Conservation (phyloP, 257 asterid genomes). For the Euphrasia confusa region DNA sequence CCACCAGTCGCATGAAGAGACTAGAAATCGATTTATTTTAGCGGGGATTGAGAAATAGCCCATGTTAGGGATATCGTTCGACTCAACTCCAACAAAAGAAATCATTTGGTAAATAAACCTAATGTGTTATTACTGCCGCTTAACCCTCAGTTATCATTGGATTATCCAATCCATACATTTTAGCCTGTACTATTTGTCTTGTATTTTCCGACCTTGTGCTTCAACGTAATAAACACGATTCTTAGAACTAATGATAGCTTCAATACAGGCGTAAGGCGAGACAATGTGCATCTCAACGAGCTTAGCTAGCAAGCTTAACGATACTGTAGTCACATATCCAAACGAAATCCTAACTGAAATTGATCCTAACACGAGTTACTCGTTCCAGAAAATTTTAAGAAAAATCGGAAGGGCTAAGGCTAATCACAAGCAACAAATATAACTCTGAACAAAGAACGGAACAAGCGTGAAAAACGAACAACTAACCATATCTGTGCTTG, state of each 20-base stretch:
- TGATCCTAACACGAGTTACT: background rate
- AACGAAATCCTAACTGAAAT: conserved; percentile 3
- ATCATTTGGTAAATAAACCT: no score
- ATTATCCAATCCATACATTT: no score
- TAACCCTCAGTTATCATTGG: no score
- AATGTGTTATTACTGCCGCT: no score
- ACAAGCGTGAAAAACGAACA: background rate
- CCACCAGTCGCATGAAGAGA: background rate
- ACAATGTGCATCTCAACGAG: background rate
- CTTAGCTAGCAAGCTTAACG: background rate
- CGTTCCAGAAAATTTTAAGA: background rate
- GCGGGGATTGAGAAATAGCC: background rate
- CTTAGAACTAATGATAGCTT: background rate
- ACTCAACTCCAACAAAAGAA: no score
- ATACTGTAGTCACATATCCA: background rate
- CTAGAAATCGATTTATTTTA: background rate
- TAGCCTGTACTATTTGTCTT: no score
- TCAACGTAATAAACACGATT: background rate
- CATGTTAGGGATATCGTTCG: no score
- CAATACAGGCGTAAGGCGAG: background rate
- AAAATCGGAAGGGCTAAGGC: background rate
- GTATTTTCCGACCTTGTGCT: background rate
- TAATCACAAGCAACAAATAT: background rate
- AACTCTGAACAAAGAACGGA: background rate
- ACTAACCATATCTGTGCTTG: conserved; percentile 63